phyloP scores from a whole-genome alignment of 2,329 filamentous ascomycete species.

The Teratosphaeria gauchensis region DNA sequence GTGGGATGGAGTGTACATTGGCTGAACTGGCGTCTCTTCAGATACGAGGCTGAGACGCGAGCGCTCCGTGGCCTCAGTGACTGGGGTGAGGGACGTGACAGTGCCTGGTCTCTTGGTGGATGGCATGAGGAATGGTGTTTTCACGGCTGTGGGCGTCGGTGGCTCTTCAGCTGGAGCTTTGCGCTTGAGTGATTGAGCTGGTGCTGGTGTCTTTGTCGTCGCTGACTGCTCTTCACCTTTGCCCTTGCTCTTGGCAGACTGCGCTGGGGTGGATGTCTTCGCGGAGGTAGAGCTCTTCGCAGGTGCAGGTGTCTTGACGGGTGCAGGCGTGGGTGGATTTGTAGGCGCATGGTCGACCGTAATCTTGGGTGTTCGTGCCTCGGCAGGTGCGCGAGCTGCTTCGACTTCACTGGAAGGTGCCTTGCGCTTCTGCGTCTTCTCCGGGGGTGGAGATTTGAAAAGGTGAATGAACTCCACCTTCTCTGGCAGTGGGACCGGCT shows the following conservation, averaged over 20 bases:
- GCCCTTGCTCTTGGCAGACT: background rate
- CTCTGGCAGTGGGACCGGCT: background rate
- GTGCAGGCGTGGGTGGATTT: background rate
- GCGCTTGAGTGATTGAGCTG: background rate
- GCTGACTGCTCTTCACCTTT: background rate
- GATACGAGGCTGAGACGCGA: background rate
- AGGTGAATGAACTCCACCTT: constrained; percentile 7
- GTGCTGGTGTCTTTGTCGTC: background rate
- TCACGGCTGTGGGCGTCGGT: background rate
- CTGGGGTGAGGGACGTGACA: background rate
- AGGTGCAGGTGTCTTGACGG: background rate
- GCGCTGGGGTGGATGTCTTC: background rate
- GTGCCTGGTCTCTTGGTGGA: background rate
- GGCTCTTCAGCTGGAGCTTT: background rate
- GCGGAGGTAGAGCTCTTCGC: background rate
- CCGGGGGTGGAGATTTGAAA: constrained; percentile 1
- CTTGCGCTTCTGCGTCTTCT: background rate
- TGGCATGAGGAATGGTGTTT: background rate
- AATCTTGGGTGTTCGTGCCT: background rate
- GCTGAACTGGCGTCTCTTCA: background rate
- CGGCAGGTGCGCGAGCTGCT: background rate
- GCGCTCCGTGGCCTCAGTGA: background rate
- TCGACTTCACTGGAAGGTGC: background rate
- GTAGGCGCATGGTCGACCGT: background rate
- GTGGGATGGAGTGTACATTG: background rate